These are phyloP conservation scores for Microdochium nivale DNA, from an alignment of 2,329 filamentous ascomycete genomes.

Conservation along the genomic window DNA sequence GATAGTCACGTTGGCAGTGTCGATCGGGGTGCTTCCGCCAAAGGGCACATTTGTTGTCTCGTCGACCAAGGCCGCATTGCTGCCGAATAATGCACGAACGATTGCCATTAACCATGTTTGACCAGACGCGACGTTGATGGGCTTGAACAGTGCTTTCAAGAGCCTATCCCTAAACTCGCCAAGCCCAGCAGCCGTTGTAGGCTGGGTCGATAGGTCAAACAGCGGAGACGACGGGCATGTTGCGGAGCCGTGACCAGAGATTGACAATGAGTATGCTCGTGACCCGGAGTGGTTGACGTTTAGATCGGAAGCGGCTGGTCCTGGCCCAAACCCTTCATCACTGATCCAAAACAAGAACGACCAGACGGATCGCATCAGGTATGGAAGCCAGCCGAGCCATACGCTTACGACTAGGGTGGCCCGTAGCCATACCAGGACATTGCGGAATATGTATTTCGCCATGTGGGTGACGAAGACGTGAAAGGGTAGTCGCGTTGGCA, in stretches of 20 bases:
- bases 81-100: constrained; percentile 10
- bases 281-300: constrained; percentile 1
- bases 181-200: constrained; percentile 28
- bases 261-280: constrained; percentile 8
- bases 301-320: constrained; percentile 13
- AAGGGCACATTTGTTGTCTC: not conserved
- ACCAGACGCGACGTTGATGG: constrained; percentile 21
- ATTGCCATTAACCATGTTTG: constrained; percentile 23
- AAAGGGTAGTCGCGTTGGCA: constrained; percentile 77
- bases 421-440: constrained; percentile 69
- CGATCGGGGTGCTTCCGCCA: constrained; percentile 10
- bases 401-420: constrained; percentile 72
- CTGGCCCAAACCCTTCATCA: constrained; percentile 56
- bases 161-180: constrained; percentile 23
- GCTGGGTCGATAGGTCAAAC: constrained; percentile 13
- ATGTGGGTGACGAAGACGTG: constrained; percentile 76
- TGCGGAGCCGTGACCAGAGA: constrained; percentile 13
- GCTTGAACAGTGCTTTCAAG: constrained; percentile 17
- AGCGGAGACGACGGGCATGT: constrained; percentile 31
- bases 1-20: constrained; percentile 12
- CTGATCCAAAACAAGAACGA: constrained; percentile 90
- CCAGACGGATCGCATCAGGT: constrained; percentile 87
- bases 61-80: not conserved
- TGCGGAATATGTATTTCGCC: constrained; percentile 61
- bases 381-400: constrained; percentile 85